Evolutionary conservation across 2,329 filamentous ascomycete species (phyloP).

Genomic region (Neofusicoccum umdonicola): DNA sequence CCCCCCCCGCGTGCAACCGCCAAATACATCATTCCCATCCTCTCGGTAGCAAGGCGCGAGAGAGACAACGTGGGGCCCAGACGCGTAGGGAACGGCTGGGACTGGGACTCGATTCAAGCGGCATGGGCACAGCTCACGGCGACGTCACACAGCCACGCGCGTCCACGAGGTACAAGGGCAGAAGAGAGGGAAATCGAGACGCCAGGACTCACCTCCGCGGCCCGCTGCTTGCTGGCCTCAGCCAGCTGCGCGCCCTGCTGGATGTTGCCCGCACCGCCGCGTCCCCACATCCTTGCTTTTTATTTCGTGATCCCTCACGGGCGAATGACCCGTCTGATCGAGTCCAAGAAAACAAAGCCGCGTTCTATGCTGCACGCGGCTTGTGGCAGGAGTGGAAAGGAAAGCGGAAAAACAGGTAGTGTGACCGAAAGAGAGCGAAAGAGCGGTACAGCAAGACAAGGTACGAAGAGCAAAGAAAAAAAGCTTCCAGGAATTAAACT

Average conservation of each 20-base stretch:
- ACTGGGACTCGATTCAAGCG: too few species aligned
- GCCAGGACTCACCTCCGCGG: conserved; percentile 28
- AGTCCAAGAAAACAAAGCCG: not conserved
- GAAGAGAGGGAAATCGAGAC: not conserved
- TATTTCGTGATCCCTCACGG: too few species aligned
- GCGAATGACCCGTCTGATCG: too few species aligned
- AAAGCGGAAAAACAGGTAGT: not conserved
- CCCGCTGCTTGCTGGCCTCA: conserved; percentile 29
- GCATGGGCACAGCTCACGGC: too few species aligned
- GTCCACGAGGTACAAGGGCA: not conserved
- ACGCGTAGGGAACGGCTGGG: too few species aligned
- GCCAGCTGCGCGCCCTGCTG: conserved; percentile 27
- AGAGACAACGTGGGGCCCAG: too few species aligned
- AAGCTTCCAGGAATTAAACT: not conserved
- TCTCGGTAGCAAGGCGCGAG: too few species aligned
- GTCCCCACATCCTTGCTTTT: conserved; percentile 34
- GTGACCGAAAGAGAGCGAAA: not conserved
- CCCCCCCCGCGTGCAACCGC: too few species aligned
- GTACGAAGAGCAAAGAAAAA: not conserved
- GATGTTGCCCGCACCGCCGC: conserved; percentile 49
- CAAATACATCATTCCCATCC: too few species aligned
- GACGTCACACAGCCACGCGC: not conserved
- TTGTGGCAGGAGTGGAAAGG: not conserved
- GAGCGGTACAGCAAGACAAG: not conserved
- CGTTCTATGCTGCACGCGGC: not conserved